Evolutionary conservation across 192 early-diverging fungal species (phyloP).

Genomic region (Backusella westeae): DNA sequence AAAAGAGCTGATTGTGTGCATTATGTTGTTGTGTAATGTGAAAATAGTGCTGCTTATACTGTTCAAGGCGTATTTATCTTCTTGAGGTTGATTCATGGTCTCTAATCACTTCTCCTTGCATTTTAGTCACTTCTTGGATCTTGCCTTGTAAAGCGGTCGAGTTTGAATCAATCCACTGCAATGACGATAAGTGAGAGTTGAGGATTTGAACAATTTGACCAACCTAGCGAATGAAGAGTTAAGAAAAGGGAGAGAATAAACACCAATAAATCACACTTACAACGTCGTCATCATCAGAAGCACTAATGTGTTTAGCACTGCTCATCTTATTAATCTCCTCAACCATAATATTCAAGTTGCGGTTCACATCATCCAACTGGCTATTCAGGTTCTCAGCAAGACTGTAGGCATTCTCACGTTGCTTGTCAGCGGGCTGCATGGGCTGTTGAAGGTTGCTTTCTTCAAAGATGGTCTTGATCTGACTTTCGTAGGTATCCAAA

Average conservation of each 20-base stretch:
- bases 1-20: not conserved
- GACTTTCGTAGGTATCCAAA: constrained; percentile 77
- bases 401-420: constrained; percentile 82
- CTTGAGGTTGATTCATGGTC: constrained; percentile 12
- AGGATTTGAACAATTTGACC: constrained; percentile 86
- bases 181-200: constrained; percentile 84
- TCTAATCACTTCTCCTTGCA: constrained; percentile 38
- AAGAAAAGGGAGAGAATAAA: too few species aligned
- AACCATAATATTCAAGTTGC: constrained; percentile 76
- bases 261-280: constrained; percentile 12
- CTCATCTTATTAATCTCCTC: constrained; percentile 80
- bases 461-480: constrained; percentile 52
- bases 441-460: constrained; percentile 46
- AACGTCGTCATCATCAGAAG: constrained; percentile 37
- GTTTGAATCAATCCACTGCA: constrained; percentile 90
- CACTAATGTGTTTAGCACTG: constrained; percentile 27
- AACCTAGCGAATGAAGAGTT: constrained; percentile 17
- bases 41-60: too few species aligned
- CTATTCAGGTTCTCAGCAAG: constrained; percentile 84
- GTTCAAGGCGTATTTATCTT: not conserved
- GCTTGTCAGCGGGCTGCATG: constrained; percentile 70
- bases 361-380: constrained; percentile 84
- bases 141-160: constrained; percentile 55
- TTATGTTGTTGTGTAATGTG: too few species aligned
- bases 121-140: constrained; percentile 49